phyloP scores from a whole-genome alignment of 768 basidiomycete genomes.

The Lepiota venenata region DNA sequence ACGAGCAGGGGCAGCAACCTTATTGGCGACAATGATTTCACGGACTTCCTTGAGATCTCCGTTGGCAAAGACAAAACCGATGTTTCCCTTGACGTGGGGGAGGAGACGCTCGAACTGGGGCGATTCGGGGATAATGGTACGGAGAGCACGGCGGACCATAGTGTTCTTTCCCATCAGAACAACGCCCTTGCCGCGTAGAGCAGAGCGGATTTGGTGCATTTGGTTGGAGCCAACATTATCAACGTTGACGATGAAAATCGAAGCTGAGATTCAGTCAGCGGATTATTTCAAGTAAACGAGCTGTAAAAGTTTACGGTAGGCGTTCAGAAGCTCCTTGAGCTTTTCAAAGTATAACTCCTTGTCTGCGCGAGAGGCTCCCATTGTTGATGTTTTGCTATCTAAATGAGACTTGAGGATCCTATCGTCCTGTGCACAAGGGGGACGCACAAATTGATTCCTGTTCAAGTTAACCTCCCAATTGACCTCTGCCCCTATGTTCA shows the following conservation, averaged over 20 bases:
- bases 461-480: constrained; percentile 83
- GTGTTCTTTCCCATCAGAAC: constrained; percentile 99
- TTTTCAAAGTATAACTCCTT: constrained; percentile 92
- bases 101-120: constrained; percentile 97
- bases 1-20: constrained; percentile 97
- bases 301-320: constrained; percentile 67
- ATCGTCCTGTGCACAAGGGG: not conserved
- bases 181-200: constrained; percentile 94
- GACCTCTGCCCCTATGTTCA: constrained; percentile 59
- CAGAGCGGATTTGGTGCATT: constrained; percentile 96
- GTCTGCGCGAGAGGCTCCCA: constrained; percentile 90
- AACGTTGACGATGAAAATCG: constrained; percentile 98
- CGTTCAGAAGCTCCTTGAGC: constrained; percentile 88
- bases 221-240: constrained; percentile 99
- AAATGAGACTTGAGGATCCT: constrained; percentile 10
- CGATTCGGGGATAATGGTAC: constrained; percentile 82
- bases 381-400: constrained; percentile 45
- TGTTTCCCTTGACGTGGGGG: constrained; percentile 94
- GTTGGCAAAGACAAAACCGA: constrained; percentile 97
- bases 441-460: constrained; percentile 18
- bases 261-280: constrained; percentile 50
- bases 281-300: not conserved
- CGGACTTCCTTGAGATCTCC: constrained; percentile 93
- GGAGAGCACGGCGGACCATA: constrained; percentile 98
- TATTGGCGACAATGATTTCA: constrained; percentile 91